Evolutionary conservation across 1,284 basidiomycete genomes (phyloP).

Genomic region (Microbotryum scabiosae): DNA sequence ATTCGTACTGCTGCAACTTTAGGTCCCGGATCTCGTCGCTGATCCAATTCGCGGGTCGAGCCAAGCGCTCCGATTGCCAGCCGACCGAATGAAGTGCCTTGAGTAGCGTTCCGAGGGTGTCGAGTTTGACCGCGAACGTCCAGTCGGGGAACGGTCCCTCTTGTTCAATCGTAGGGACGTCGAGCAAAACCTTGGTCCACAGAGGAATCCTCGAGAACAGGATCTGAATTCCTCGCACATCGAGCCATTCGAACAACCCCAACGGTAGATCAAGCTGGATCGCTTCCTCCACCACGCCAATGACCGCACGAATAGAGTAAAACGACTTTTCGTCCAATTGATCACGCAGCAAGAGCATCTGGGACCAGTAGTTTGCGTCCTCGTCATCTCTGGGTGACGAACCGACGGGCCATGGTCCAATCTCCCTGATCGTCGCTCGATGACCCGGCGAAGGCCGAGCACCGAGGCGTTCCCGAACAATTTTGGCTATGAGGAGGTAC

Average conservation of each 20-base stretch:
- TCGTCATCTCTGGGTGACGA: too few relatives aligned
- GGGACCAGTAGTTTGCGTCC: too few relatives aligned
- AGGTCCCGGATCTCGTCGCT: neutral
- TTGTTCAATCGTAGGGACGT: neutral
- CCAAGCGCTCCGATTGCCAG: neutral
- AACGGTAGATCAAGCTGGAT: neutral
- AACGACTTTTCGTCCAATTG: too few relatives aligned
- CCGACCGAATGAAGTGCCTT: constrained; percentile 7
- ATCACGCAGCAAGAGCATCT: too few relatives aligned
- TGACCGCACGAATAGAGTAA: too few relatives aligned
- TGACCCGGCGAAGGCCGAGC: too few relatives aligned
- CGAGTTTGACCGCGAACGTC: neutral
- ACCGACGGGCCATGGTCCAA: too few relatives aligned
- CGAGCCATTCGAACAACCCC: constrained; percentile 8
- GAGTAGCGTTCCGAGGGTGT: neutral
- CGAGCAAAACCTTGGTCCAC: neutral
- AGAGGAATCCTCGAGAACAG: neutral
- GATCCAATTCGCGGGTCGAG: neutral
- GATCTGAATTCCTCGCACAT: neutral
- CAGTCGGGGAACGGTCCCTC: neutral
- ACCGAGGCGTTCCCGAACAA: too few relatives aligned
- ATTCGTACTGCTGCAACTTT: neutral
- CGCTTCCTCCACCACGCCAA: neutral
- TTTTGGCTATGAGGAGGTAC: too few relatives aligned
- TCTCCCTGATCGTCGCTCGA: too few relatives aligned